phyloP scores from a whole-genome alignment of 176 grass and related monocot genomes.

The Zea luxurians region DNA sequence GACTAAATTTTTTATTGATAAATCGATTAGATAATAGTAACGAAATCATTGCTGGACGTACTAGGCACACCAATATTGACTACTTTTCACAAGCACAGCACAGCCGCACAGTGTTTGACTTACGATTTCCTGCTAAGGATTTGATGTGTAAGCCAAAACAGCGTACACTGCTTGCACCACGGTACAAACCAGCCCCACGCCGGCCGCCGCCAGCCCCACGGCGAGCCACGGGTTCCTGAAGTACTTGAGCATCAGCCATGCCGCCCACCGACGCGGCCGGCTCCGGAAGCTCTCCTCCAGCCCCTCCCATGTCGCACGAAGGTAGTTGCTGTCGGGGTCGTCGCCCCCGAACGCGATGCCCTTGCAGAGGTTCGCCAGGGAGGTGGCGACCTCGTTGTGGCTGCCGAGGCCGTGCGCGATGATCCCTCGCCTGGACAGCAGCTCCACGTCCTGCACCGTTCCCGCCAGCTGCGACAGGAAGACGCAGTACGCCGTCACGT shows the following conservation, averaged over 20 bases:
- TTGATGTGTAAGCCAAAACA: background rate
- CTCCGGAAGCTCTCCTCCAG: constrained; percentile 8
- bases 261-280: constrained; percentile 9
- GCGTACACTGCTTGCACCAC: constrained; percentile 17
- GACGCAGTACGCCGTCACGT: constrained; percentile 39
- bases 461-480: constrained; percentile 18
- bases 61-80: background rate
- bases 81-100: background rate
- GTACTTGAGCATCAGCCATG: background rate
- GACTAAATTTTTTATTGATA: no score
- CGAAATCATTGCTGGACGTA: background rate
- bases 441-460: background rate
- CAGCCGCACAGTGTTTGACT: background rate
- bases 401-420: constrained; percentile 12
- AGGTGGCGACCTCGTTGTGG: background rate
- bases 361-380: background rate
- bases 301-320: background rate
- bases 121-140: background rate
- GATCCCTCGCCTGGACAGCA: background rate
- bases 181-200: background rate
- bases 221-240: constrained; percentile 18
- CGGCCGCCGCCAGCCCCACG: background rate
- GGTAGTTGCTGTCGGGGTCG: background rate
- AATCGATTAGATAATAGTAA: no score
- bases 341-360: background rate